These are phyloP conservation scores for Zygnema cylindricum DNA, from an alignment of 139 green algal genomes.

Conservation along the genomic window DNA sequence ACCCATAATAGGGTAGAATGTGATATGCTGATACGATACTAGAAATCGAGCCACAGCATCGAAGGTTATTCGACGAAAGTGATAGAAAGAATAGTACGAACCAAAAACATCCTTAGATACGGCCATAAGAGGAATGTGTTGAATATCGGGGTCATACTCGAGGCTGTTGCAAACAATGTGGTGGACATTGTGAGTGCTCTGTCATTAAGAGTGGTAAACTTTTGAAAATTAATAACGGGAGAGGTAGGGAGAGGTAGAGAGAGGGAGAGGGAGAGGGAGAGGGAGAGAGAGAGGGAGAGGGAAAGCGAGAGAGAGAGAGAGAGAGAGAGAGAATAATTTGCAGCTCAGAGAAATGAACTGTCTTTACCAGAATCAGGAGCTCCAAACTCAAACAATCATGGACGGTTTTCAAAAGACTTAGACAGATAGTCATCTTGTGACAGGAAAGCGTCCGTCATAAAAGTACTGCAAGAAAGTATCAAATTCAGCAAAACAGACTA, in stretches of 20 bases:
- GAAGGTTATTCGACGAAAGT: conserved; percentile 53
- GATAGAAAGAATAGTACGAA: conserved; percentile 56
- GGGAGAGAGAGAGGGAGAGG: too few species aligned
- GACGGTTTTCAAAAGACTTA: background rate
- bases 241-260: too few species aligned
- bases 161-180: conserved; percentile 64
- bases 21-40: conserved; percentile 59
- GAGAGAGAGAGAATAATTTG: too few species aligned
- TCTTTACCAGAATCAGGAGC: too few species aligned
- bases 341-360: too few species aligned
- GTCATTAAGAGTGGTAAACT: too few species aligned
- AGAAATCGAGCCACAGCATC: conserved; percentile 46
- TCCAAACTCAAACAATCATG: too few species aligned
- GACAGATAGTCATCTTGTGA: background rate
- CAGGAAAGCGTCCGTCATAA: background rate
- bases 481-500: background rate
- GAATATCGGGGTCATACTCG: conserved; percentile 66
- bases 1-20: conserved; percentile 67
- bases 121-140: conserved; percentile 64
- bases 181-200: conserved; percentile 68
- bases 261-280: too few species aligned
- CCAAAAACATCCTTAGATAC: conserved; percentile 58
- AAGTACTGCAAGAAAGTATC: background rate
- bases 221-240: too few species aligned
- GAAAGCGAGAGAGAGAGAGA: too few species aligned